These are phyloP conservation scores for Baudoinia panamericana DNA, from an alignment of 495 filamentous ascomycete genomes.

Conservation along the genomic window DNA sequence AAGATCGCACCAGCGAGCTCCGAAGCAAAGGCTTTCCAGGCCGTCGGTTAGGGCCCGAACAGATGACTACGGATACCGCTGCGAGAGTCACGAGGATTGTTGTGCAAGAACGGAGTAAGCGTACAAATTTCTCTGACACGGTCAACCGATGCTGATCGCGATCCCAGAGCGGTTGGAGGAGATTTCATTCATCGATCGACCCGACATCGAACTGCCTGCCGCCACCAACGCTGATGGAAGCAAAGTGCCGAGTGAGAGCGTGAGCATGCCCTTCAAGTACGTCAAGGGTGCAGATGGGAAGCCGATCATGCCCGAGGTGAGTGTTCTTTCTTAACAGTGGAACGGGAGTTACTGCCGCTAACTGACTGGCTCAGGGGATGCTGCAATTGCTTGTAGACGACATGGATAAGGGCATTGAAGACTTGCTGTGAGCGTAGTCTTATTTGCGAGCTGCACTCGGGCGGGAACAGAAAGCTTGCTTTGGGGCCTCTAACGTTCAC, in stretches of 20 bases:
- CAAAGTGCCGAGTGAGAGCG: conserved; percentile 63
- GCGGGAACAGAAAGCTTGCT: no score
- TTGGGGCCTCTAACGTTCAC: no score
- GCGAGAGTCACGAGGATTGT: conserved; percentile 86
- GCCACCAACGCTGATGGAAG: conserved; percentile 29
- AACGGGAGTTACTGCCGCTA: neutral
- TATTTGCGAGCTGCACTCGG: no score
- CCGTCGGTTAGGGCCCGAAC: conserved; percentile 75
- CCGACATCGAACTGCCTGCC: conserved; percentile 57
- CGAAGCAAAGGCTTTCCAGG: conserved; percentile 84
- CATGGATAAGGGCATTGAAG: conserved; percentile 78
- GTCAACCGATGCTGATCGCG: neutral
- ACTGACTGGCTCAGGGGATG: conserved; percentile 57
- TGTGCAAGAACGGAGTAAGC: conserved; percentile 63
- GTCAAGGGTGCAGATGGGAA: conserved; percentile 60
- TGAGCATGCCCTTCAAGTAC: conserved; percentile 95
- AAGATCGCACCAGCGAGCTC: conserved; percentile 86
- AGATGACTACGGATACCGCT: conserved; percentile 98
- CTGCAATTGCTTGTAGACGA: conserved; percentile 84
- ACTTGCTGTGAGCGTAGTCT: conserved; percentile 50
- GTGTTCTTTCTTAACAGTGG: neutral
- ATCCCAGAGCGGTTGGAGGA: conserved; percentile 55
- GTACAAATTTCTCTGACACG: neutral
- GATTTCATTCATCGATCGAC: conserved; percentile 72
- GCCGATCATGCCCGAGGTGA: conserved; percentile 79